Evolutionary conservation across 208 protist species (phyloP), one percentile per base, ranked within the genome.

Genomic region (Acanthamoeba sp.): DNA sequence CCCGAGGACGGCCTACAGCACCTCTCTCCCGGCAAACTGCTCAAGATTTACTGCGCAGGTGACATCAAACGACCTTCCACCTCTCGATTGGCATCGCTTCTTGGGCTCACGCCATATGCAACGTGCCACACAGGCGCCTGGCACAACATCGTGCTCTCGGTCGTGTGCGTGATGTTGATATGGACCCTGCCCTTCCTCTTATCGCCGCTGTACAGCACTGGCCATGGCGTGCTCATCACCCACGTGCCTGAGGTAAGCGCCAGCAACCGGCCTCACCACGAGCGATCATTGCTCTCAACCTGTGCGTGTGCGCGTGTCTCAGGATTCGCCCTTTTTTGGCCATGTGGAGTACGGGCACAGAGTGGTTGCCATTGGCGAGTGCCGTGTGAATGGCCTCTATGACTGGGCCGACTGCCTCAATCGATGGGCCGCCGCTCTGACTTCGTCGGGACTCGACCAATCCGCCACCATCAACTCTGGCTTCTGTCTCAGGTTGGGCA

Each of bases 31-130:
- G 36, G 34, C 40, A 78, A 71, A 38, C 59, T 62, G 7, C 88
- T 93, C 55, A 93, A 93, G 48, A 78, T 93, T 24, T 93, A 78
- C 34, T 93, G 88, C 40, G 88, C 88, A 6, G 88, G 82, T 90
- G 20, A 1, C n/a, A 12, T 42, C n/a, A 42, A 1, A 32, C 36
- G 57, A 59, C 24, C 1, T 62, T 88, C 80, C n/a, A n/a, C n/a
- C n/a, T n/a, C n/a, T n/a, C n/a, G n/a, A n/a, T n/a, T n/a, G n/a
- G n/a, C n/a, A n/a, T n/a, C n/a, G n/a, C n/a, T n/a, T n/a, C 66
- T 76, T 76, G n/a, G n/a, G n/a, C 32, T 76, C 66, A 12, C n/a
- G n/a, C n/a, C 2, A 1, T 0, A 62, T 36, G 71, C 14, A 48
- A 80, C 7, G 16, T 36, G 34, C 12, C 36, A 22, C 1, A 55